phyloP scores from a whole-genome alignment of 2,329 filamentous ascomycete species.

The Alternaria sp. region DNA sequence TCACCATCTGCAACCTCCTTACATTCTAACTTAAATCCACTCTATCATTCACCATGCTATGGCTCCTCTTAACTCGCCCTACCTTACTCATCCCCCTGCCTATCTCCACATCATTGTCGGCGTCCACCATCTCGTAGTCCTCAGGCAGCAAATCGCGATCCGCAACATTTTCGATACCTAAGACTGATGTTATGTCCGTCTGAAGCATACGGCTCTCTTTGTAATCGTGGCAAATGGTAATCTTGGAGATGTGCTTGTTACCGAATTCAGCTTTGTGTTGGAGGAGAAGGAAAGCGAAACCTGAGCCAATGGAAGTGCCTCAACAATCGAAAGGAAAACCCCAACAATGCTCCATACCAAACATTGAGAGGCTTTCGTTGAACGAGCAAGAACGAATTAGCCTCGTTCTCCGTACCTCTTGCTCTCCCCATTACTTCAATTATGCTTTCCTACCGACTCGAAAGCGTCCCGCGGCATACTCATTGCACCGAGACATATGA shows the following conservation, averaged over 20 bases:
- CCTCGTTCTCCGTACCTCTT: background rate
- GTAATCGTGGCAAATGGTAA: background rate
- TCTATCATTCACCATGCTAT: background rate
- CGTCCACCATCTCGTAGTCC: background rate
- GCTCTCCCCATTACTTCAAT: background rate
- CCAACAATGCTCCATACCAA: background rate
- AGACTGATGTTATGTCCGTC: background rate
- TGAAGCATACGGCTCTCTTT: no score
- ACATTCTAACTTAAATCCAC: rapidly evolving
- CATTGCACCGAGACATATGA: background rate
- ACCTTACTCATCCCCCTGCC: background rate
- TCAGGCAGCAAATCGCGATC: background rate
- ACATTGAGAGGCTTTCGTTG: background rate
- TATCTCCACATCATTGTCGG: background rate
- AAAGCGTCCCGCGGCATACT: background rate
- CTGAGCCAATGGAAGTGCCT: background rate
- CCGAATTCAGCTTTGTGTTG: background rate
- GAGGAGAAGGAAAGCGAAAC: background rate
- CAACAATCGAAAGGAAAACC: background rate
- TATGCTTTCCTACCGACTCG: background rate
- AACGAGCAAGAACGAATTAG: background rate
- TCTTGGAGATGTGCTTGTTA: background rate
- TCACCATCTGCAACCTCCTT: background rate
- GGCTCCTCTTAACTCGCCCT: background rate
- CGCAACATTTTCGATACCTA: background rate